These are phyloP conservation scores for Panus rudis DNA, from an alignment of 768 basidiomycete species.

Conservation along the genomic window DNA sequence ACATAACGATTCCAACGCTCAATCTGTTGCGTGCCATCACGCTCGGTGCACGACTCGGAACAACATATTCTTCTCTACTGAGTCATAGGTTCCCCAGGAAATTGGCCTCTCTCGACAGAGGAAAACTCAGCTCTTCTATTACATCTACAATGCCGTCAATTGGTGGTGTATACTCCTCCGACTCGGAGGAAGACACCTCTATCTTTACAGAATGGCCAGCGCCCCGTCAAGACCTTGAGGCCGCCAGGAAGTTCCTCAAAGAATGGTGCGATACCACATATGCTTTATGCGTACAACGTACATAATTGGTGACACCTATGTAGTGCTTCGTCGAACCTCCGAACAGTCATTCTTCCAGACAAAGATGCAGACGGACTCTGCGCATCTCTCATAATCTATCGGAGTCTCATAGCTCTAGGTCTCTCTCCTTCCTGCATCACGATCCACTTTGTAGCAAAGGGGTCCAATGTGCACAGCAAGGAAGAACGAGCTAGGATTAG, in stretches of 20 bases:
- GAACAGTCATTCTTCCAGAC: slow-evolving; percentile 34
- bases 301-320: neutral
- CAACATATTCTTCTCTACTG: too few relatives aligned
- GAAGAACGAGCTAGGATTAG: slow-evolving; percentile 26
- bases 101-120: too few relatives aligned
- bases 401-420: slow-evolving; percentile 31
- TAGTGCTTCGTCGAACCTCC: slow-evolving; percentile 8
- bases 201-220: slow-evolving; percentile 14
- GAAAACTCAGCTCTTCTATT: too few relatives aligned
- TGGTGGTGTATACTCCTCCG: too few relatives aligned
- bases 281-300: neutral
- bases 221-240: slow-evolving; percentile 4
- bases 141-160: too few relatives aligned
- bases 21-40: too few relatives aligned
- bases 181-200: too few relatives aligned
- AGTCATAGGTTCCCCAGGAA: too few relatives aligned
- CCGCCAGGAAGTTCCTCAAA: slow-evolving; percentile 12
- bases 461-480: slow-evolving; percentile 32
- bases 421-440: slow-evolving; percentile 23
- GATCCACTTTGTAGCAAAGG: slow-evolving; percentile 36
- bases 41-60: too few relatives aligned
- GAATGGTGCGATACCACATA: slow-evolving; percentile 12
- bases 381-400: slow-evolving; percentile 30
- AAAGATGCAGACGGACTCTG: slow-evolving; percentile 34
- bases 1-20: too few relatives aligned